Evolutionary conservation across 148 eudicot species (phyloP).

Genomic region (Silene conica): DNA sequence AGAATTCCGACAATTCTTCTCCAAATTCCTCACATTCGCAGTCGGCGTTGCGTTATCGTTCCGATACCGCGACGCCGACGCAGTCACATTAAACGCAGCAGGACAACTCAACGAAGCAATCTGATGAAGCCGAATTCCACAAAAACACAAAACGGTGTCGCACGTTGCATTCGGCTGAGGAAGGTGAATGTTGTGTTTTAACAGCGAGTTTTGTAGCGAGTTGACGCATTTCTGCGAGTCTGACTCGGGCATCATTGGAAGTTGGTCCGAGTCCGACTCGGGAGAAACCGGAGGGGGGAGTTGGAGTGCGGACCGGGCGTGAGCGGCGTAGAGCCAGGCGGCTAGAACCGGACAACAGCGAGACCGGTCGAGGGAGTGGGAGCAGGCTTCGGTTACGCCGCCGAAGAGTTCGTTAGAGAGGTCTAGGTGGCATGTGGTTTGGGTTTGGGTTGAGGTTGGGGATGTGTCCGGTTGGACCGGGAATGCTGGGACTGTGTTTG

Average conservation of each 20-base stretch:
- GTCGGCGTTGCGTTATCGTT: conserved; percentile 73
- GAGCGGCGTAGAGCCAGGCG: conserved; percentile 92
- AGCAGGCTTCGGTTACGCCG: conserved; percentile 74
- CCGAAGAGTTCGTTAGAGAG: conserved; percentile 89
- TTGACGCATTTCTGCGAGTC: conserved; percentile 87
- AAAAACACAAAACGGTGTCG: conserved; percentile 82
- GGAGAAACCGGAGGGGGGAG: conserved; percentile 36
- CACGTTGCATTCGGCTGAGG: conserved; percentile 71
- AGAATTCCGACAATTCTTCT: conserved; percentile 71
- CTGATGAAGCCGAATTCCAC: conserved; percentile 85
- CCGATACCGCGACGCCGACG: conserved; percentile 2
- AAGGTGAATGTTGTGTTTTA: conserved; percentile 47
- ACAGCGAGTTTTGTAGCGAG: conserved; percentile 66
- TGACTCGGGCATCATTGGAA: conserved; percentile 87
- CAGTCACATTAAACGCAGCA: conserved; percentile 63
- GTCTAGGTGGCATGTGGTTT: conserved; percentile 57
- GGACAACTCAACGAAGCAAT: conserved; percentile 73
- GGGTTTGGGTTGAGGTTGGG: conserved; percentile 24
- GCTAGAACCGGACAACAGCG: conserved; percentile 91
- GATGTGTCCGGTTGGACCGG: conserved; percentile 52
- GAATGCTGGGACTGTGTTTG: conserved; percentile 77
- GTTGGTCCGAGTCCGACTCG: conserved; percentile 26
- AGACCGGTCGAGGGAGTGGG: conserved; percentile 67
- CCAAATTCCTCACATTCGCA: conserved; percentile 67
- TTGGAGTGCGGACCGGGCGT: conserved; percentile 72